These are phyloP conservation scores for Botrytis pseudocinerea DNA, from an alignment of 2,329 filamentous ascomycete species.

Conservation along the genomic window DNA sequence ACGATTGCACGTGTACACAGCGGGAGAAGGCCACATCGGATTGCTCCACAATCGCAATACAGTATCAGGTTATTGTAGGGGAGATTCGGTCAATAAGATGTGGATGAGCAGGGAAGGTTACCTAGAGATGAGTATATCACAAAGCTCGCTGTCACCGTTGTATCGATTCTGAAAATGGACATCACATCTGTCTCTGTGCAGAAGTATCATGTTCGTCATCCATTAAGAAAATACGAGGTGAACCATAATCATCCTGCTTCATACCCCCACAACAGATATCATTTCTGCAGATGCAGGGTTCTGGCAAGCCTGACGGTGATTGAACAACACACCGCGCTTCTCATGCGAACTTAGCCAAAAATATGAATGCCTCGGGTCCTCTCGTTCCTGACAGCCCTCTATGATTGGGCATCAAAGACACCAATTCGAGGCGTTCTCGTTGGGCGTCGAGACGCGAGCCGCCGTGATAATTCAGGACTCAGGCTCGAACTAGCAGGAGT, in stretches of 20 bases:
- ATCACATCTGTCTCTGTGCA: conserved; percentile 17
- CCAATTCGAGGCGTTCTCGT: conserved; percentile 33
- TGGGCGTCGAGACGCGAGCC: conserved; percentile 38
- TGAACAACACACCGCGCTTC: conserved; percentile 37
- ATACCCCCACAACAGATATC: conserved; percentile 28
- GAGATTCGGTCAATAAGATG: not conserved
- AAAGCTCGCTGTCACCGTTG: conserved; percentile 13
- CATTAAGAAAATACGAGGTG: conserved; percentile 19
- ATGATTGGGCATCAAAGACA: conserved; percentile 39
- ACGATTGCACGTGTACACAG: conserved; percentile 14
- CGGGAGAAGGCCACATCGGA: conserved; percentile 19
- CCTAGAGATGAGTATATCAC: conserved; percentile 14
- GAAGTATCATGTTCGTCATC: conserved; percentile 17
- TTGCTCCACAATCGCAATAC: conserved; percentile 11
- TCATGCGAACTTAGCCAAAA: conserved; percentile 30
- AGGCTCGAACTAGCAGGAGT: conserved; percentile 27
- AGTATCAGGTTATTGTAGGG: not conserved
- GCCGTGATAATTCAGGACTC: conserved; percentile 29
- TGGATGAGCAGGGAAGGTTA: not conserved
- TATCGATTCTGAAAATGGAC: conserved; percentile 16
- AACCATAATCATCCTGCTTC: conserved; percentile 21
- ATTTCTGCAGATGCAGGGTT: conserved; percentile 35
- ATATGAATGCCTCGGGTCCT: conserved; percentile 24
- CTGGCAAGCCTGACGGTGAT: conserved; percentile 32
- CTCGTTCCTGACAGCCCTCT: conserved; percentile 32